Percentiles rank a stretch among this genome's conserved stretches.
Evolutionary conservation across 1,139 yeast species (phyloP).

Genomic region (Hansenula anomala): DNA sequence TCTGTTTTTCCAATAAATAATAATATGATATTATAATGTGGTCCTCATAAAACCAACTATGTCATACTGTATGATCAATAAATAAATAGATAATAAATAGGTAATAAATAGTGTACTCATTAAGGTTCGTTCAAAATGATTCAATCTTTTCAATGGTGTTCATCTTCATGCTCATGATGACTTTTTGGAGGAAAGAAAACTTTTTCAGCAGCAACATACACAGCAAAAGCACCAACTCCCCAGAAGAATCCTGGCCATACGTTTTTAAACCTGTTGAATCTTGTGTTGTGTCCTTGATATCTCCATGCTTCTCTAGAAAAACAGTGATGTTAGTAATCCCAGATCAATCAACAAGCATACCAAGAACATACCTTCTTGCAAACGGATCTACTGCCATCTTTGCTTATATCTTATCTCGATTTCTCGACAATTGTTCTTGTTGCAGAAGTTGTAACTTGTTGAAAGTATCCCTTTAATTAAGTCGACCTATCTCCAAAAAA

Average conservation of each 20-base stretch:
- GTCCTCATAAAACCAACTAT: no score
- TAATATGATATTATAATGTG: no score
- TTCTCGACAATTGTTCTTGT: no score
- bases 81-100: neutral
- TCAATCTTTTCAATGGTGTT: conserved; percentile 12
- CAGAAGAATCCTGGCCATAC: conserved; percentile 84
- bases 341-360: conserved; percentile 2
- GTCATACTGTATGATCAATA: neutral
- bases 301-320: conserved; percentile 81
- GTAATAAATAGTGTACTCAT: neutral
- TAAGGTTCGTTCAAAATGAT: no score
- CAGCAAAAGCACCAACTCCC: conserved; percentile 72
- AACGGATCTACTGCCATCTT: conserved; percentile 33
- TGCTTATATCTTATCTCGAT: no score
- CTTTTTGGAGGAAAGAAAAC: conserved; percentile 9
- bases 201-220: conserved; percentile 43
- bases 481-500: no score
- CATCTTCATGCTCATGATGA: conserved; percentile 5
- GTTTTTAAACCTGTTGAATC: conserved; percentile 63
- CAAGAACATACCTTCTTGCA: conserved; percentile 41
- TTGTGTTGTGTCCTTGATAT: conserved; percentile 75
- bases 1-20: no score
- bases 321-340: conserved; percentile 17
- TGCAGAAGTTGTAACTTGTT: no score
- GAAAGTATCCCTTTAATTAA: no score